Evolutionary conservation across 1,139 yeast species (phyloP).

Genomic region (Saccharomyces pastorianus): DNA sequence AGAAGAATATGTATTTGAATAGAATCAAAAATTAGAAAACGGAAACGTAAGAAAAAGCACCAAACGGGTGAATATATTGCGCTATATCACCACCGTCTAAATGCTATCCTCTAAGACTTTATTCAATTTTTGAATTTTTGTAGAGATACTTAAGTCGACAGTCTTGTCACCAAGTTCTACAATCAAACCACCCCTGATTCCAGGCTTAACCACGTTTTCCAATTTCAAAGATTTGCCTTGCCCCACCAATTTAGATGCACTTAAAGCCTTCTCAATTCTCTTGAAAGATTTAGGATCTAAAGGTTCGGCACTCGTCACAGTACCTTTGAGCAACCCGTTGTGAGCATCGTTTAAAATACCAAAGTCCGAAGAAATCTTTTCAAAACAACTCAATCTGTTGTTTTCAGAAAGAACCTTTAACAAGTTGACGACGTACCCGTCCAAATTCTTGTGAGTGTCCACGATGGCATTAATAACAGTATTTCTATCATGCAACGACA

Average conservation of each 20-base stretch:
- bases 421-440: slow-evolving; percentile 72
- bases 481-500: slow-evolving; percentile 67
- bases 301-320: slow-evolving; percentile 80
- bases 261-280: slow-evolving; percentile 73
- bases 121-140: slow-evolving; percentile 84
- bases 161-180: slow-evolving; percentile 97
- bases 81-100: slow-evolving; percentile 30
- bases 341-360: slow-evolving; percentile 76
- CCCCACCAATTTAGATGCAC: slow-evolving; percentile 76
- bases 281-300: slow-evolving; percentile 74
- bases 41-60: not conserved
- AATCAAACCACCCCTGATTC: slow-evolving; percentile 88
- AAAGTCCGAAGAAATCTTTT: slow-evolving; percentile 62
- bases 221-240: slow-evolving; percentile 78
- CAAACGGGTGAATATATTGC: not conserved
- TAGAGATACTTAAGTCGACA: slow-evolving; percentile 81
- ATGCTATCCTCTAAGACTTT: slow-evolving; percentile 77
- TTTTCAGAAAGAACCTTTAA: slow-evolving; percentile 83
- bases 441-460: slow-evolving; percentile 43
- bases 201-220: slow-evolving; percentile 76
- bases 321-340: slow-evolving; percentile 88
- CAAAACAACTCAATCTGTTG: slow-evolving; percentile 77
- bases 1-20: not conserved
- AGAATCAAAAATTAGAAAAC: not conserved
- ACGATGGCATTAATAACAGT: slow-evolving; percentile 56